A percentile compares a stretch with the other conserved stretches of the same genome.
These are phyloP conservation scores for Pluteus cervinus DNA, from an alignment of 768 basidiomycete genomes.

Conservation along the genomic window DNA sequence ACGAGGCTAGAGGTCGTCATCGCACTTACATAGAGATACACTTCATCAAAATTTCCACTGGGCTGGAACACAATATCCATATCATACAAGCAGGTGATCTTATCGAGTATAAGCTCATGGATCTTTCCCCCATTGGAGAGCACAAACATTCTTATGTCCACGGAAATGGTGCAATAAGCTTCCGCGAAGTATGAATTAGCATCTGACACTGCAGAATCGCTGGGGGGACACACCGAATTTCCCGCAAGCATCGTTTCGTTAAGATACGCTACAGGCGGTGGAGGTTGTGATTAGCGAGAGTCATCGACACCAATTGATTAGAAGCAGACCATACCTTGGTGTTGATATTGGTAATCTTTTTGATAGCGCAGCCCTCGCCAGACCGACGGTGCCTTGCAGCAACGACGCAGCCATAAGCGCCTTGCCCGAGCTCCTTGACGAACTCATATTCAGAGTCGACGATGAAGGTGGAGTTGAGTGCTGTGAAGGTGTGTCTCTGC, in stretches of 20 bases:
- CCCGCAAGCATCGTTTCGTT: slow-evolving; percentile 93
- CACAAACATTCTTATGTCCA: slow-evolving; percentile 92
- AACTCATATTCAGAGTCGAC: slow-evolving; percentile 89
- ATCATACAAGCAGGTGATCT: slow-evolving; percentile 97
- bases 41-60: slow-evolving; percentile 90
- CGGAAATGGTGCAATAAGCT: slow-evolving; percentile 95
- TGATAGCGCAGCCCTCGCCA: slow-evolving; percentile 89
- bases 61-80: slow-evolving; percentile 97
- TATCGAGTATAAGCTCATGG: slow-evolving; percentile 16
- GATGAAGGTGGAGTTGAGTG: slow-evolving; percentile 81
- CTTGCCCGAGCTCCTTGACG: slow-evolving; percentile 96
- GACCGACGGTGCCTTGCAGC: slow-evolving; percentile 78
- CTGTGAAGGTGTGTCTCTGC: slow-evolving; percentile 73
- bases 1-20: slow-evolving; percentile 3
- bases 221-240: slow-evolving; percentile 66
- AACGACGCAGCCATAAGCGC: slow-evolving; percentile 91
- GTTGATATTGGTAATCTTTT: slow-evolving; percentile 94
- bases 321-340: slow-evolving; percentile 53
- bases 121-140: slow-evolving; percentile 1
- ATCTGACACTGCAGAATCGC: slow-evolving; percentile 5
- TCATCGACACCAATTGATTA: neutral
- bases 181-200: slow-evolving; percentile 23
- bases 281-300: slow-evolving; percentile 1
- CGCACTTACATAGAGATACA: slow-evolving; percentile 77
- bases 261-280: slow-evolving; percentile 65